Evolutionary conservation across 163 green algal species (phyloP).

Genomic region (Volvox carteri): DNA sequence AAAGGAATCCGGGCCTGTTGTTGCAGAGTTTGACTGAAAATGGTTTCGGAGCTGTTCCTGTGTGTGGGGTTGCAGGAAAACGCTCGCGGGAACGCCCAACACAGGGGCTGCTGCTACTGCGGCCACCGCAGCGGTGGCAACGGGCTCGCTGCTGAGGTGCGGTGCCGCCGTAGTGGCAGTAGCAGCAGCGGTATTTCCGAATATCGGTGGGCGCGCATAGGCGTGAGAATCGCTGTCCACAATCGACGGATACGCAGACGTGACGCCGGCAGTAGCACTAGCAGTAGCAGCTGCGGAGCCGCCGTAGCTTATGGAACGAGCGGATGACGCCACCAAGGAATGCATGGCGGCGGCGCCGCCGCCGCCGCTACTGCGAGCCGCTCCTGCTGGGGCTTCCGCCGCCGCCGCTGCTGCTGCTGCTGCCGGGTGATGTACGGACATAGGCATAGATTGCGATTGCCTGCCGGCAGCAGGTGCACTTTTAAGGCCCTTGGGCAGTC

Average conservation of each 20-base stretch:
- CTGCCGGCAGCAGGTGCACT: neutral
- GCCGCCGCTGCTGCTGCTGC: neutral
- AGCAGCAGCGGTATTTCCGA: too few species aligned
- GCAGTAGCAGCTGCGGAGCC: neutral
- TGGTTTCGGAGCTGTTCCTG: slow-evolving; percentile 14
- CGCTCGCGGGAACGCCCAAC: neutral
- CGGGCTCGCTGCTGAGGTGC: neutral
- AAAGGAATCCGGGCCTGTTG: neutral
- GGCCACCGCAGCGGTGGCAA: neutral
- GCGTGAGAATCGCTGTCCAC: neutral
- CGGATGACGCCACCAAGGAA: neutral
- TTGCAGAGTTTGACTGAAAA: neutral
- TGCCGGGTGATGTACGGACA: too few species aligned
- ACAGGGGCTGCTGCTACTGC: neutral
- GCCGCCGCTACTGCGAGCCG: neutral
- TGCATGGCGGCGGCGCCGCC: neutral
- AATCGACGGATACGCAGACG: neutral
- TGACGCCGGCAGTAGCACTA: too few species aligned
- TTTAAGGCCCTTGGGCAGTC: slow-evolving; percentile 10
- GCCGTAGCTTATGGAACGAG: neutral
- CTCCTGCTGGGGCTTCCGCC: neutral
- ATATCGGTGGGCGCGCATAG: neutral
- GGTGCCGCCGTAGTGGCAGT: neutral
- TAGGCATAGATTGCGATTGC: too few species aligned
- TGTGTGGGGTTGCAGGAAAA: neutral